These are phyloP conservation scores for Albophoma yamanashiensis DNA, from an alignment of 2,329 filamentous ascomycete genomes.

Conservation along the genomic window DNA sequence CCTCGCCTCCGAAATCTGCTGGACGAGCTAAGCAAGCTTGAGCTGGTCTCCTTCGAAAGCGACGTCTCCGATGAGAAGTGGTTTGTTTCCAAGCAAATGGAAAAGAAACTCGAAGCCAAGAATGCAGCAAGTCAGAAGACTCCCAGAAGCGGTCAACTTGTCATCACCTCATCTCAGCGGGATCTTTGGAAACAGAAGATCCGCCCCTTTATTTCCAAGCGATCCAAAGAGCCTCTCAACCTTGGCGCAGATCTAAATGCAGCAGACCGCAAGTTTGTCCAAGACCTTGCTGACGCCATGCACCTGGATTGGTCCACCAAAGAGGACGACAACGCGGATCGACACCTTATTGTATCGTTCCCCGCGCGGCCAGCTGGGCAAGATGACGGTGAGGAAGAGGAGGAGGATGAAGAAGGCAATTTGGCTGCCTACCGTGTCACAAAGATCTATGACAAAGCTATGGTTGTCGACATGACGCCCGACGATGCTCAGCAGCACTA, in stretches of 20 bases:
- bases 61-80: constrained; percentile 84
- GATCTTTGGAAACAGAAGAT: constrained; percentile 70
- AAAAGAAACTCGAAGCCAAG: constrained; percentile 50
- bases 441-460: constrained; percentile 83
- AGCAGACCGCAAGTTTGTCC: constrained; percentile 83
- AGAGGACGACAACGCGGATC: constrained; percentile 43
- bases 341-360: constrained; percentile 40
- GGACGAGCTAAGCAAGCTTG: constrained; percentile 76
- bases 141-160: constrained; percentile 47
- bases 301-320: constrained; percentile 47
- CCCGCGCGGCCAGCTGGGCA: constrained; percentile 44
- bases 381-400: constrained; percentile 37
- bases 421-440: constrained; percentile 78
- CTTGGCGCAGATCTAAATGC: constrained; percentile 65
- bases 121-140: constrained; percentile 44
- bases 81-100: constrained; percentile 78
- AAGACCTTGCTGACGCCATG: constrained; percentile 64
- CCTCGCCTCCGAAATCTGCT: constrained; percentile 66
- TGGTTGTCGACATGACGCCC: constrained; percentile 67
- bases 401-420: constrained; percentile 55
- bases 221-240: constrained; percentile 55
- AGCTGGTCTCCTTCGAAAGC: constrained; percentile 84
- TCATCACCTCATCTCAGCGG: constrained; percentile 72
- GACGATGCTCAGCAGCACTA: constrained; percentile 72
- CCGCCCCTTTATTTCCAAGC: constrained; percentile 69